Base-by-base conservation (phyloP, 768 basidiomycete genomes). In the Rhizopogon vulgaris region DNA sequence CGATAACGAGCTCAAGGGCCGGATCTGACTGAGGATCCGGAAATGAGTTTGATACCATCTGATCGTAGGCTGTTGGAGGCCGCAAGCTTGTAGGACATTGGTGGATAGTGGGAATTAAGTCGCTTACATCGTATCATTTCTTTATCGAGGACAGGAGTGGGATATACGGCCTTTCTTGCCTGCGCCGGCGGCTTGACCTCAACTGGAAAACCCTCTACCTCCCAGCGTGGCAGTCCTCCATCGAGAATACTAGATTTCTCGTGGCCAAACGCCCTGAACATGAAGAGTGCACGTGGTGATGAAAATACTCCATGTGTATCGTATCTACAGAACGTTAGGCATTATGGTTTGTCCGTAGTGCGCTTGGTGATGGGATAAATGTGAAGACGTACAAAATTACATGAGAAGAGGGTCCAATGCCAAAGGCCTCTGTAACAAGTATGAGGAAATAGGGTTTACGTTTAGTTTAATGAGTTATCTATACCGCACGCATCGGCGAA, bases 261-360 rank as follows among this genome's bases (percentile, higher is more conserved):
- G 67, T 99, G 96, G 7, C 91, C 90, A 68, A 96, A 93, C 22
- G 87, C 78, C 70, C 88, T 81, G 78, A 98, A 96, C 75, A 91
- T 98, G 75, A 90, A 98, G 40, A 94, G 77, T 2, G 92, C 91
- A 53, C 96, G 82, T 49, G 96, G 94, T 18, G 92, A 81, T 2
- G 90, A 92, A 74, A 98, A 97, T 15, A 97, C 73, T 10, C 96
- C 95, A 52, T 86, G 80, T 1, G 85, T 75, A 65, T 99, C 96
- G 66, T 98, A 99, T 56, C 88, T 90, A 48, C 49, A 41, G 55
- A 48, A 49, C 53, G 39, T 52, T 37, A 28, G 48, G 37, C 52
- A n/a, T 37, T 56, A 56, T 41, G 52, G 48, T n/a, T 41, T 48
- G 38, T 38, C 32, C 41, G 42, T 38, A 34, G 42, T 24, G 52